Conservation (phyloP, 345 rosid genomes). For the Raphanus sativus region DNA sequence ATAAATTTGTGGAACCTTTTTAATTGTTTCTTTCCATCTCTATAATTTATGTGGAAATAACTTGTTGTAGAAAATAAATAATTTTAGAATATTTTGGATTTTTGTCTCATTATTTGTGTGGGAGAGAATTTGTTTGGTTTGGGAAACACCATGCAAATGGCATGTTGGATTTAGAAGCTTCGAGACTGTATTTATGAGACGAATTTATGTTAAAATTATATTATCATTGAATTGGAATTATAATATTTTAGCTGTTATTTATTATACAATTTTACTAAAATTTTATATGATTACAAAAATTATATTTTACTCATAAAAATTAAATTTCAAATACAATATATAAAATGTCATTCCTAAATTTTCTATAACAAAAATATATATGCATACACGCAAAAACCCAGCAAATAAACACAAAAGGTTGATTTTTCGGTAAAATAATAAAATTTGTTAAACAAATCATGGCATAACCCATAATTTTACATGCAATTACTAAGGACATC, state of each 20-base stretch:
- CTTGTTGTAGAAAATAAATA: not conserved
- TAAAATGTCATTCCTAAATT: not conserved
- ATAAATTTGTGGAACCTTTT: not conserved
- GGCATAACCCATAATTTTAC: not conserved
- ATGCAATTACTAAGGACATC: not conserved
- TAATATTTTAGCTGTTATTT: not conserved
- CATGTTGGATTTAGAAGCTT: slow-evolving; percentile 15
- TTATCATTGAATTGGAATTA: not conserved
- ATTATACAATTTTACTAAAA: not conserved
- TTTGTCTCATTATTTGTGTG: slow-evolving; percentile 12
- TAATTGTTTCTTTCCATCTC: not conserved
- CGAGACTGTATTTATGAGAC: not conserved
- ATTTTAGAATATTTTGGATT: not conserved
- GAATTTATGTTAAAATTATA: too few relatives aligned
- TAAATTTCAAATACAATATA: not conserved
- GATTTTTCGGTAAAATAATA: not conserved
- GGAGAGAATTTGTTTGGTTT: not conserved
- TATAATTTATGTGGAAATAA: not conserved
- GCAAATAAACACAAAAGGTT: not conserved
- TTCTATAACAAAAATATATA: not conserved
- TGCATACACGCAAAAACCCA: not conserved
- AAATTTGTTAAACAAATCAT: not conserved
- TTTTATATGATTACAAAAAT: not conserved
- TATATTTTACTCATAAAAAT: not conserved
- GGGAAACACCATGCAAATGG: slow-evolving; percentile 22